Conservation (phyloP, 2,329 filamentous ascomycete species). For the Pseudogymnoascus sp. region DNA sequence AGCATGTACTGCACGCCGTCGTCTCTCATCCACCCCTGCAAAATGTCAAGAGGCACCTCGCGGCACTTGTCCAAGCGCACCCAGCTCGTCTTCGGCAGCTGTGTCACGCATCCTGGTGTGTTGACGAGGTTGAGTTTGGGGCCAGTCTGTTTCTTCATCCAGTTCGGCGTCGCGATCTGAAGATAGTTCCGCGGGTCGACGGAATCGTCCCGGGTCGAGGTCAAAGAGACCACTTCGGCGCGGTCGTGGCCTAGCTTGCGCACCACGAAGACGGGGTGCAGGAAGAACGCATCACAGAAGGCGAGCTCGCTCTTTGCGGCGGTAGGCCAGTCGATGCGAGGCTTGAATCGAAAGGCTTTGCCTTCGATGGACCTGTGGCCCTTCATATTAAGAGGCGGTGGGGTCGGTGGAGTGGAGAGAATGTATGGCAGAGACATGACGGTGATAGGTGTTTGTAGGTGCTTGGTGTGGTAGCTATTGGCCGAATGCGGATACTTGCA, state of each 20-base stretch:
- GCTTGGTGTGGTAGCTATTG: neutral
- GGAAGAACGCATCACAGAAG: neutral
- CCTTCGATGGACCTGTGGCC: slow-evolving; percentile 1
- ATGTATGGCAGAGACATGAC: neutral
- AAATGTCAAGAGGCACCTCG: neutral
- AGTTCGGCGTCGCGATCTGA: slow-evolving; percentile 6
- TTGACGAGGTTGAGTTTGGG: slow-evolving; percentile 7
- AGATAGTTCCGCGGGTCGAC: slow-evolving; percentile 4
- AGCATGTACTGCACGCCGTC: slow-evolving; percentile 4
- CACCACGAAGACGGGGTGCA: neutral
- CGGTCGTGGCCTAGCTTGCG: neutral
- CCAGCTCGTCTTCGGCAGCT: neutral
- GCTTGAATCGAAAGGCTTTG: slow-evolving; percentile 1
- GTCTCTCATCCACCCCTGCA: slow-evolving; percentile 1
- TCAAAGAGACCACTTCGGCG: neutral
- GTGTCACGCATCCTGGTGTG: neutral
- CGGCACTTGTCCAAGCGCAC: neutral
- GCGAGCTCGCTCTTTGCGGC: neutral
- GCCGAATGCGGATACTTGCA: neutral
- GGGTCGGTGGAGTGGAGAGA: neutral
- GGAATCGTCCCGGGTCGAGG: neutral
- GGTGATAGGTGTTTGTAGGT: neutral
- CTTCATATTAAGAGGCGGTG: neutral
- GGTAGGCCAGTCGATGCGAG: neutral
- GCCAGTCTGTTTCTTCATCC: neutral